Evolutionary conservation across 352 stramenopile genomes (phyloP), one percentile per base, ranked within the genome.

Genomic region (Phytophthora palmivora): DNA sequence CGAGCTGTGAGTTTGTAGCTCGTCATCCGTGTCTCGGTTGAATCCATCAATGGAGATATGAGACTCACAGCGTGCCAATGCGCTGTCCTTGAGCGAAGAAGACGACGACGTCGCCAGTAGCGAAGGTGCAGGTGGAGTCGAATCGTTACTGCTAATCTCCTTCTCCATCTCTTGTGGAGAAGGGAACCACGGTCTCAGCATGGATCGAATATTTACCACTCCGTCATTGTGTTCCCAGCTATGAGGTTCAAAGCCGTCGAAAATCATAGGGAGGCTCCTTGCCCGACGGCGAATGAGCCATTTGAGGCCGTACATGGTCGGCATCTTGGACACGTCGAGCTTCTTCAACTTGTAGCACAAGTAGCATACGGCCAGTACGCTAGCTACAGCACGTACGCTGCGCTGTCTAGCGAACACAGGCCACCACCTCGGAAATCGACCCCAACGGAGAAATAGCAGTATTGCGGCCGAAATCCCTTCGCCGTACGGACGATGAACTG

Each of bases 141-240:
- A 44, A 41, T 65, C 36, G 12, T 63, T 64, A 45, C 21, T 69
- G 24, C 16, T 76, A 37, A 67, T 72, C 52, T 70, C 59, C 4
- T 46, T 58, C 38, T 73, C 58, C 64, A 84, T 73, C 32, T 88
- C 67, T 41, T 76, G 63, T 11, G 79, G 76, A 22, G 76, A 76
- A 2, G 80, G 78, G 43, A 89, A 90, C 76, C 84, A 90, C 34
- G 79, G 79, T 0, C 76, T 59, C 34, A 92, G 58, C 84, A 90
- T 91, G 18, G 82, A 91, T 11, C 73, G 66, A 24, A 90, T 84
- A 50, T 93, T 93, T 9, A 94, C 84, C 1, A 74, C 74, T 5
- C 84, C 84, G 41, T 93, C 84, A 32, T 93, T 93, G 66, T 86
- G 84, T 36, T 81, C 70, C 84, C 84, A 92, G 41, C 80, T 70